A percentile compares a stretch with the other conserved stretches of the same genome.
Conservation (phyloP, 805 yeast genomes). For the Candida odintsovae region DNA sequence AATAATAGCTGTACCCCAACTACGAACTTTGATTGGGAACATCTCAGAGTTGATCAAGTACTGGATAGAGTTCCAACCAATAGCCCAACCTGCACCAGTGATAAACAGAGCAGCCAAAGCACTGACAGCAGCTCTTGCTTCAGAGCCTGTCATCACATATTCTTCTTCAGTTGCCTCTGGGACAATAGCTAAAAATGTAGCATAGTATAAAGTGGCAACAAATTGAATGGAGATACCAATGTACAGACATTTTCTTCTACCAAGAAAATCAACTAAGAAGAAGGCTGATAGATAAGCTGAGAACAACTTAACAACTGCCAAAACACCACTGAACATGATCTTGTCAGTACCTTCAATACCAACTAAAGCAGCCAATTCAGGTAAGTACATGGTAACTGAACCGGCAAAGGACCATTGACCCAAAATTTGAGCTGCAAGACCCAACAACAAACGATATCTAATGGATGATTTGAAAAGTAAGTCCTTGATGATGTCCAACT, state of each 20-base stretch:
- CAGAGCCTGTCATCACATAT: conserved; percentile 26
- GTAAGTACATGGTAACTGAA: conserved; percentile 51
- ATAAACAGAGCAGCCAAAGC: conserved; percentile 47
- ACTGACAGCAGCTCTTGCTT: conserved; percentile 35
- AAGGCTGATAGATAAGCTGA: conserved; percentile 46
- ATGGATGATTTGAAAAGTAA: conserved; percentile 33
- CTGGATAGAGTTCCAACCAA: conserved; percentile 54
- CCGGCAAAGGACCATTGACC: conserved; percentile 60
- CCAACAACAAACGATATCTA: conserved; percentile 40
- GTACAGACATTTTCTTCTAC: conserved; percentile 45
- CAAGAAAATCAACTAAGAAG: conserved; percentile 47
- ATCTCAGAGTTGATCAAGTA: conserved; percentile 51
- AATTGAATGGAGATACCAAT: conserved; percentile 42
- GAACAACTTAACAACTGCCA: conserved; percentile 48
- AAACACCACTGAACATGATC: conserved; percentile 42
- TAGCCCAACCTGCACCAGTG: conserved; percentile 52
- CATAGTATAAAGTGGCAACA: conserved; percentile 38
- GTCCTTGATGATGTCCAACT: conserved; percentile 27
- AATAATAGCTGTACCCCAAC: conserved; percentile 42
- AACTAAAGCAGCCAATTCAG: conserved; percentile 42
- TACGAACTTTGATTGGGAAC: conserved; percentile 45
- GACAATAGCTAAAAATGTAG: conserved; percentile 39
- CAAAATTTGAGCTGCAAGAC: conserved; percentile 38
- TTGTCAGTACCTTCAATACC: conserved; percentile 38
- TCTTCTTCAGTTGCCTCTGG: conserved; percentile 35